Percentiles rank a stretch among this genome's conserved stretches.
These are phyloP conservation scores for Penicillium simplicissimum DNA, from an alignment of 495 filamentous ascomycete genomes.

Conservation along the genomic window DNA sequence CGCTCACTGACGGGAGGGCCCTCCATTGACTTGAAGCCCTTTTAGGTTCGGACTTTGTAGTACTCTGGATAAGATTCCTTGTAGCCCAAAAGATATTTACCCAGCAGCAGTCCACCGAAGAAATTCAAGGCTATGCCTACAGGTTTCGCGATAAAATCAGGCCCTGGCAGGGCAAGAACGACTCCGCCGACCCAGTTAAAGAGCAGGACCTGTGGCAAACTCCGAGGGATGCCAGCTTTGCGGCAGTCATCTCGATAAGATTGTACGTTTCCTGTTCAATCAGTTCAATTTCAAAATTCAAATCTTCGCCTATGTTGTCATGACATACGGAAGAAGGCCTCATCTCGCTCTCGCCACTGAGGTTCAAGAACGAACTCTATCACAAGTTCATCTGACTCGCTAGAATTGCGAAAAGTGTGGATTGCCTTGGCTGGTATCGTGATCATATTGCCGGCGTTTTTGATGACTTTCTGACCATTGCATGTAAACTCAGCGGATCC, in stretches of 20 bases:
- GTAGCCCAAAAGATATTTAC: conserved; percentile 20
- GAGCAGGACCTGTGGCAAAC: conserved; percentile 14
- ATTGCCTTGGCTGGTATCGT: conserved; percentile 8
- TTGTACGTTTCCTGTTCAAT: conserved; percentile 16
- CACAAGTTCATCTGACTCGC: conserved; percentile 6
- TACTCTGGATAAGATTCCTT: conserved; percentile 17
- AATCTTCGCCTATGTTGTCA: neutral
- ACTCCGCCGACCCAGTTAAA: conserved; percentile 20
- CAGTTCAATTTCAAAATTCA: neutral
- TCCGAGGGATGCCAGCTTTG: conserved; percentile 11
- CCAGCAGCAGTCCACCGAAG: conserved; percentile 13
- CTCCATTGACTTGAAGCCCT: neutral
- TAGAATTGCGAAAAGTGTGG: conserved; percentile 19
- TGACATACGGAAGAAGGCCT: conserved; percentile 16
- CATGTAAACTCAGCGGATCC: conserved; percentile 10
- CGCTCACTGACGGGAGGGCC: neutral
- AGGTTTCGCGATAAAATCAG: neutral
- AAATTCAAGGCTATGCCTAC: conserved; percentile 13
- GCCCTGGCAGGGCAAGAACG: conserved; percentile 16
- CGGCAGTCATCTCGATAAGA: conserved; percentile 23
- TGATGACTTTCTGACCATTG: conserved; percentile 8
- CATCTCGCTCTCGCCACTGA: conserved; percentile 8
- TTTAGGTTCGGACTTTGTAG: conserved; percentile 2
- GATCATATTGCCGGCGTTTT: conserved; percentile 9
- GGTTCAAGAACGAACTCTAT: conserved; percentile 18